Percentiles rank a stretch among this genome's conserved stretches.
Evolutionary conservation across 2,329 filamentous ascomycete genomes (phyloP).

Genomic region (Byssothecium circinans): DNA sequence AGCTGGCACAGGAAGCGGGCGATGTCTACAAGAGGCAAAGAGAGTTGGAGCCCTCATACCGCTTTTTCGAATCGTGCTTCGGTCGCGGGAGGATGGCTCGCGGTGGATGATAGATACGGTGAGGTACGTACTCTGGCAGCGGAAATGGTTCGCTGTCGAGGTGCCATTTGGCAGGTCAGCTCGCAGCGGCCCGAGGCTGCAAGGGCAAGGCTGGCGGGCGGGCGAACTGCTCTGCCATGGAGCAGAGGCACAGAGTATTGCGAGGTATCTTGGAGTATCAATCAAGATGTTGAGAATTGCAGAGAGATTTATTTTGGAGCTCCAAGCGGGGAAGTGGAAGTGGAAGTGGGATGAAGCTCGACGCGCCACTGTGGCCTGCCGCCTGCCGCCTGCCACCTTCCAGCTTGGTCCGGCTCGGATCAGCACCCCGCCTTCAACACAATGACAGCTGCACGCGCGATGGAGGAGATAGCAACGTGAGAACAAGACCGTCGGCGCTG

Average conservation of each 20-base stretch:
- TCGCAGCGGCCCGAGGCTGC: background rate
- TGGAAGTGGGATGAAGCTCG: background rate
- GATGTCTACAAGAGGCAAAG: background rate
- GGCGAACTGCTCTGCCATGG: too few species aligned
- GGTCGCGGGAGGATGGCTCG: too few species aligned
- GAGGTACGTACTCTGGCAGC: too few species aligned
- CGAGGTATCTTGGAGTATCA: background rate
- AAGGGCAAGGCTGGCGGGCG: background rate
- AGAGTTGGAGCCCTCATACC: background rate
- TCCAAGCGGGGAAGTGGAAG: too few species aligned
- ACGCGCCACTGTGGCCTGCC: background rate
- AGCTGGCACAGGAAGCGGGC: too few species aligned
- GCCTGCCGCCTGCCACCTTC: too few species aligned
- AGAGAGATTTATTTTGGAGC: too few species aligned
- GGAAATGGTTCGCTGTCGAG: background rate
- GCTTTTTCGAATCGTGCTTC: background rate
- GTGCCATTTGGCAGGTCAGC: background rate
- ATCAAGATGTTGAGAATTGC: too few species aligned
- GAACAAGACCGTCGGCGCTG: background rate
- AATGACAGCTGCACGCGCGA: background rate
- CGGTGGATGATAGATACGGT: too few species aligned
- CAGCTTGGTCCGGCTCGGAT: background rate
- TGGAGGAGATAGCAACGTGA: background rate
- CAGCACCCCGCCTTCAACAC: background rate
- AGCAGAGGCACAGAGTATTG: background rate